Conservation (phyloP, 371 early-diverging fungal genomes). For the Rhizopus arrhizus region DNA sequence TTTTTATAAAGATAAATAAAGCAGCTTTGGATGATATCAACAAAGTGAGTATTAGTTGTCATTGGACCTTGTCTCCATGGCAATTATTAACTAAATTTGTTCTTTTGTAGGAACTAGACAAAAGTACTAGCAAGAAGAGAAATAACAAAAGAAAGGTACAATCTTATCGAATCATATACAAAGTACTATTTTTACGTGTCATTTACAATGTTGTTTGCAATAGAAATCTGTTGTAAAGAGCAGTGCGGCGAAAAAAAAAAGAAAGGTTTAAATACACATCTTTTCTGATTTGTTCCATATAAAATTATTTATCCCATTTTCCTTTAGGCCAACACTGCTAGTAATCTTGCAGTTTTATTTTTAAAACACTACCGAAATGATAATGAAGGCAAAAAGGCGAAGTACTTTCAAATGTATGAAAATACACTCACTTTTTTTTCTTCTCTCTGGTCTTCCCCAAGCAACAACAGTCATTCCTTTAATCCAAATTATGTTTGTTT, state of each 20-base stretch:
- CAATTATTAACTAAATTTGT: no score
- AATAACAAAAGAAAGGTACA: conserved; percentile 2
- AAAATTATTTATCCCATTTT: conserved; percentile 12
- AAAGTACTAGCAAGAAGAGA: background rate
- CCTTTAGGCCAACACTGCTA: conserved; percentile 8
- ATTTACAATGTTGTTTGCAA: conserved; percentile 1
- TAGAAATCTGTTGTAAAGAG: background rate
- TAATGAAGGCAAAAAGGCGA: conserved; percentile 14
- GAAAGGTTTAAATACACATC: no score
- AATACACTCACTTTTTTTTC: conserved; percentile 7
- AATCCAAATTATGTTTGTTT: conserved; percentile 20
- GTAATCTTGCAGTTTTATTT: conserved; percentile 11
- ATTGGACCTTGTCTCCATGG: no score
- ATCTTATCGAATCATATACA: background rate
- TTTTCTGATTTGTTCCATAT: conserved; percentile 1
- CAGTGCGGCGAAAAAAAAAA: no score
- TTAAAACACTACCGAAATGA: conserved; percentile 4
- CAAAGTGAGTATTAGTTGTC: no score
- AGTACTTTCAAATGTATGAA: conserved; percentile 18
- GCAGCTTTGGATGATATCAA: no score
- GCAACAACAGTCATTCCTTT: conserved; percentile 5
- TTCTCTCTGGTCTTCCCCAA: conserved; percentile 13
- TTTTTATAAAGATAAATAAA: no score
- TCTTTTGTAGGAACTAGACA: no score
- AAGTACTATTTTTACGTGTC: background rate